Base-by-base conservation (phyloP, 2,329 filamentous ascomycete genomes). In the Fusarium pininemorale region DNA sequence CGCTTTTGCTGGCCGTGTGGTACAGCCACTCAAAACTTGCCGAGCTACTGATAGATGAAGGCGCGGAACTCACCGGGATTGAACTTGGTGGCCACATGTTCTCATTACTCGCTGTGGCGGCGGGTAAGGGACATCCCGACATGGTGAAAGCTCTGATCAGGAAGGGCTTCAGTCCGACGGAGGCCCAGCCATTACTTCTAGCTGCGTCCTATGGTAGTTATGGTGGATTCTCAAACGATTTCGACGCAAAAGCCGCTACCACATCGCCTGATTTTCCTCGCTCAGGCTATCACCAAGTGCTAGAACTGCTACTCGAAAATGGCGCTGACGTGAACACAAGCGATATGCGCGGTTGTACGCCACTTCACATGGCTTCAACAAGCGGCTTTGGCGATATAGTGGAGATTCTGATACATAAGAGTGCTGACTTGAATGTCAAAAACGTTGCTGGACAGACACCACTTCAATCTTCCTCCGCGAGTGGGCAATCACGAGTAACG, bases 81-180 rank as follows among this genome's bases (percentile, higher is more conserved):
- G 1, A 8, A 6, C 0, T 12, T 1, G 0, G 3, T 0, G 26
- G 7, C 7, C 47, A 3, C 0, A 4, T 9, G 0, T 32, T 20
- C n/a, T 28, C 59, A 18, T 8, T 18, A 20, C 7, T 62, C 11
- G 3, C 15, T 20, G 4, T 22, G 2, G 59, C 59, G 0, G 50
- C 38, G 12, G 32, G 38, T 11, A 2, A 5, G 0, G 50, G 59
- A 2, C 3, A 24, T 3, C 1, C 1, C 0, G 38, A 30, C 5
- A 2, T 8, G 0, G 20, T 6, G 7, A 30, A 20, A 3, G 0
- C 7, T 13, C 30, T 61, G 5, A 14, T 51, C 4, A 24, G 1
- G 0, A 51, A 11, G 8, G 48, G 44, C 0, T 0, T 20, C 0
- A 2, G 14, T 0, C 22, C 22, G 4, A 18, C 5, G 0, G 48